phyloP scores from a whole-genome alignment of 2,329 filamentous ascomycete species.

The Colletotrichum limetticola region DNA sequence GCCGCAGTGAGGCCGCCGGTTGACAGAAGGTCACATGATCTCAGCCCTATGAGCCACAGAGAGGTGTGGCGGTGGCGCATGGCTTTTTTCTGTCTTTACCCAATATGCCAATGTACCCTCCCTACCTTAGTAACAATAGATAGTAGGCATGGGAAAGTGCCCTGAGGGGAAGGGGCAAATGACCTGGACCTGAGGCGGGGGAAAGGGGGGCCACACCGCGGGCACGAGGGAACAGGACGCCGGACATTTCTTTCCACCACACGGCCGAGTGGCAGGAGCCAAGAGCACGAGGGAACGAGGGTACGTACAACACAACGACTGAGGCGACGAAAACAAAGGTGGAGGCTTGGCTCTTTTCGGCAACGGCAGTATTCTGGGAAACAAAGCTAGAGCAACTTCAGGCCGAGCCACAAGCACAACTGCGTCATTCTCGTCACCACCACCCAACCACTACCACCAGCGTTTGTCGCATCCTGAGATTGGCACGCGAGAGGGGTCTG shows the following conservation, averaged over 20 bases:
- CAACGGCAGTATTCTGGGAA: background rate
- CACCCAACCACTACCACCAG: background rate
- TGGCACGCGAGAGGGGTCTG: background rate
- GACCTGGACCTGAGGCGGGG: no score
- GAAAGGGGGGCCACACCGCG: no score
- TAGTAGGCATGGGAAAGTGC: background rate
- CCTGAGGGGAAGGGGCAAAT: background rate
- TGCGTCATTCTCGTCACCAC: slow-evolving; percentile 6
- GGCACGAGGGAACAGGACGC: background rate
- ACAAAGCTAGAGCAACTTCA: background rate
- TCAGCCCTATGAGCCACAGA: slow-evolving; percentile 28
- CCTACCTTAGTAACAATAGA: no score
- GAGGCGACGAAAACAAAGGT: background rate
- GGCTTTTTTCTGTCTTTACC: background rate
- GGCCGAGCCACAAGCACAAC: background rate
- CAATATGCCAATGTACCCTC: no score
- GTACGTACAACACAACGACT: background rate
- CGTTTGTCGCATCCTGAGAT: background rate
- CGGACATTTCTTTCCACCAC: background rate
- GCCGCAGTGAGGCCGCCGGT: background rate
- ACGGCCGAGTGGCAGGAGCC: background rate
- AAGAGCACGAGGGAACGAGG: background rate
- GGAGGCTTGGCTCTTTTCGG: background rate
- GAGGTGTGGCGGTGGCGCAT: background rate
- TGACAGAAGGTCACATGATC: slow-evolving; percentile 16